Base-by-base conservation (phyloP, 2,329 filamentous ascomycete species). In the Nectriaceae sp. region DNA sequence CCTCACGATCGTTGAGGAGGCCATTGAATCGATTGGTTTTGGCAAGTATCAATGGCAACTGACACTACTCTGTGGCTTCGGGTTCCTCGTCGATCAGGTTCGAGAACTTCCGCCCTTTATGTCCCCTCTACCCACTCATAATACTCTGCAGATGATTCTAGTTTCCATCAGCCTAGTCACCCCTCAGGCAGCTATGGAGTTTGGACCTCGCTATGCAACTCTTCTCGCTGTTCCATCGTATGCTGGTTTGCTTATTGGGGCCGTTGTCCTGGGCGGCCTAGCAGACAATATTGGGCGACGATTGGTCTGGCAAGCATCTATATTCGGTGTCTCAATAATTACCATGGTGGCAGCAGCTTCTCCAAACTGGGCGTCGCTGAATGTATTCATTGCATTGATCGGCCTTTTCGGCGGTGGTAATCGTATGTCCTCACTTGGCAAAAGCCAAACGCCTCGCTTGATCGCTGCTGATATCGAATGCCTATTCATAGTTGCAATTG, bases 21-120 rank as follows among this genome's bases (percentile, higher is more conserved):
- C 50, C 6, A 55, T 59, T 29, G 54, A 59, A 15, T 21, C 40
- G 18, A 55, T 59, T 44, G 56, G 54, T 5, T 55, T 57, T 11
- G 56, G 56, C 26, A 47, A 47, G 11, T 55, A 51, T 29, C 56
- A 59, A n/a, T 53, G 51, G 49, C 52, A 57, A 38, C 24, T 57
- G 38, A 53, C 50, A 4, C 40, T 59, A 13, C 52, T 54, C 2
- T 59, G 54, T 19, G 56, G 54, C 13, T 56, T 59, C 35, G 54
- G 56, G 10, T 59, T 59, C 18, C 44, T 56, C 5, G 56, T 53
- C 8, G 56, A 57, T 26, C 56, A 57, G 54, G 56, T 56, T 26
- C 16, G 39, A 29, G 16, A 11, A 10, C 3, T 6, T 31, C 8
- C 4, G 16, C 11, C 11, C 3, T n/a, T 4, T 3, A 3, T 22